phyloP scores from a whole-genome alignment of 495 filamentous ascomycete species.

The Halenospora varia region DNA sequence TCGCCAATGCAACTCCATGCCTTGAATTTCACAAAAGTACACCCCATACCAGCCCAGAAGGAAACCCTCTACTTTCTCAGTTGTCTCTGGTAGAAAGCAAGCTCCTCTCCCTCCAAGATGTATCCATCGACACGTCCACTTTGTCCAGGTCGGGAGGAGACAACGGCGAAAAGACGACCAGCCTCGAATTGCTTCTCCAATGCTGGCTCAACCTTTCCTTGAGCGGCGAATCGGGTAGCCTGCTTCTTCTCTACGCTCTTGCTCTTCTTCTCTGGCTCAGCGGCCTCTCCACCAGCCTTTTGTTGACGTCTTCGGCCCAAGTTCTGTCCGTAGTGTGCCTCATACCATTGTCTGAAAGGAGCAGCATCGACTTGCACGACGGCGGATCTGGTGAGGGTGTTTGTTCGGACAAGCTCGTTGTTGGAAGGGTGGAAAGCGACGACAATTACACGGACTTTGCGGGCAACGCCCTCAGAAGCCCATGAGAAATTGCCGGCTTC shows the following conservation, averaged over 20 bases:
- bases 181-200: constrained; percentile 99
- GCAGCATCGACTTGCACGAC: constrained; percentile 98
- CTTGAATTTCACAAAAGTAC: constrained; percentile 24
- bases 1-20: constrained; percentile 27
- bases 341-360: constrained; percentile 99
- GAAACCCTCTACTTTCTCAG: constrained; percentile 82
- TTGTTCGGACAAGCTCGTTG: constrained; percentile 99
- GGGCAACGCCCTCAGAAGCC: constrained; percentile 94
- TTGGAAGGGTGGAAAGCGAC: constrained; percentile 99
- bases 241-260: constrained; percentile 95
- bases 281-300: constrained; percentile 58
- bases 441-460: constrained; percentile 97
- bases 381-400: constrained; percentile 98
- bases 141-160: constrained; percentile 92
- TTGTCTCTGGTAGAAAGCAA: constrained; percentile 98
- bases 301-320: constrained; percentile 88
- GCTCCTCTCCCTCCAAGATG: constrained; percentile 97
- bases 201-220: constrained; percentile 87
- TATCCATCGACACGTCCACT: constrained; percentile 94
- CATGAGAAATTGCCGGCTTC: constrained; percentile 99
- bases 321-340: constrained; percentile 93
- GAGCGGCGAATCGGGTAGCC: constrained; percentile 69
- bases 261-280: constrained; percentile 80
- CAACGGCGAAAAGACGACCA: constrained; percentile 89
- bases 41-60: constrained; percentile 20